Evolutionary conservation across 1,284 basidiomycete genomes (phyloP).

Genomic region (Austropuccinia psidii): DNA sequence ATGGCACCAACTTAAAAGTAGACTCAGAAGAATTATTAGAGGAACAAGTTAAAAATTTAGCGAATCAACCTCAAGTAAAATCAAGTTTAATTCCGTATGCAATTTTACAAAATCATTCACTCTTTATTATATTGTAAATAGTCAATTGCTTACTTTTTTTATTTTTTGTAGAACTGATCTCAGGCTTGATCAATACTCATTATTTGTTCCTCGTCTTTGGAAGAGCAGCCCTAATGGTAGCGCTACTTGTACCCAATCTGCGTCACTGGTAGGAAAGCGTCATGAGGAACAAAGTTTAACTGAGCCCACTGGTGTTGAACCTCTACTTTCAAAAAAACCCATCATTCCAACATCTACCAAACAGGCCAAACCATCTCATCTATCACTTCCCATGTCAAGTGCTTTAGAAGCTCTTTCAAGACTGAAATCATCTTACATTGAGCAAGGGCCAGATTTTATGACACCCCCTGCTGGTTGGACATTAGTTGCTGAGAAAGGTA

Average conservation of each 20-base stretch:
- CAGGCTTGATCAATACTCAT: conserved; percentile 36
- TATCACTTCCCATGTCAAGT: conserved; percentile 59
- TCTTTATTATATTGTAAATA: too few species aligned
- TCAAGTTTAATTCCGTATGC: conserved; percentile 76
- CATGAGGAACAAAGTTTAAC: not conserved
- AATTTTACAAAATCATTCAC: not conserved
- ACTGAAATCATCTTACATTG: conserved; percentile 64
- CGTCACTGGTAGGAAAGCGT: not conserved
- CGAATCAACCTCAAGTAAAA: conserved; percentile 76
- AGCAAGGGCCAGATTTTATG: conserved; percentile 51
- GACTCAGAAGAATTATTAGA: conserved; percentile 85
- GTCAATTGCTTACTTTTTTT: not conserved
- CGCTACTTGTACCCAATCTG: not conserved
- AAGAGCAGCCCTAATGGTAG: conserved; percentile 9
- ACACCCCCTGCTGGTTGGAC: conserved; percentile 65
- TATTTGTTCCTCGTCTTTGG: conserved; percentile 32
- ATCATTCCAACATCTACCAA: not conserved
- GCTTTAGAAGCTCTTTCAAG: conserved; percentile 70
- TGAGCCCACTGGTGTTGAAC: not conserved
- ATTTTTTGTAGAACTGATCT: not conserved
- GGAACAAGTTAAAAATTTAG: conserved; percentile 72
- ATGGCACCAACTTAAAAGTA: conserved; percentile 76
- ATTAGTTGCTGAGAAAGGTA: conserved; percentile 66
- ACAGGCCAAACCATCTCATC: not conserved
- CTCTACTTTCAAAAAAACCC: too few species aligned